A percentile compares a stretch with the other conserved stretches of the same genome.
Evolutionary conservation across 768 basidiomycete genomes (phyloP).

Genomic region (Mycena chlorophos): DNA sequence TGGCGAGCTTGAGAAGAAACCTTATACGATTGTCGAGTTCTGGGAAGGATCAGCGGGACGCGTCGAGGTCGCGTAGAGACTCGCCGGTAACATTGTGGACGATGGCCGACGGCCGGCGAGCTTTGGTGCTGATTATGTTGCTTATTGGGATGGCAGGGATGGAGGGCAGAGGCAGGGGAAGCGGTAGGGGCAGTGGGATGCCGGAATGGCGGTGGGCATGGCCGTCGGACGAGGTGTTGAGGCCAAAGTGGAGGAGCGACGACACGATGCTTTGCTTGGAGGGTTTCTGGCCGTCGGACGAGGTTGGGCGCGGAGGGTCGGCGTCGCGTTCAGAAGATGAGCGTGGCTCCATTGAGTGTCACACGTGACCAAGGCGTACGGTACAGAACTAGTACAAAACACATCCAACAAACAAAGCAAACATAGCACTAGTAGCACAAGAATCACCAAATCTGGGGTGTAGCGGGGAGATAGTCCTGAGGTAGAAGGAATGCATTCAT

Average conservation of each 20-base stretch:
- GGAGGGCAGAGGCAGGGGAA: slow-evolving; percentile 8
- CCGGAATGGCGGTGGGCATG: neutral
- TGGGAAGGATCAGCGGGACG: slow-evolving; percentile 19
- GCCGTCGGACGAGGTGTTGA: slow-evolving; percentile 13
- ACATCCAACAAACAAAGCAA: slow-evolving; percentile 9
- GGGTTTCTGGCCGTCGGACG: neutral
- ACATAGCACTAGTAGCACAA: neutral
- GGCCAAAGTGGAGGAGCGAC: slow-evolving; percentile 18
- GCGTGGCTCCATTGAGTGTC: neutral
- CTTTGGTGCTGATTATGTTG: slow-evolving; percentile 7
- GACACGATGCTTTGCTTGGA: slow-evolving; percentile 11
- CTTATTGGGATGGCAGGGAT: neutral
- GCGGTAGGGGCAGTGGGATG: too few relatives aligned
- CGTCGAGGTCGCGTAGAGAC: neutral
- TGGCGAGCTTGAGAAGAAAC: slow-evolving; percentile 84
- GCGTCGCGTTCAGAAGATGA: slow-evolving; percentile 4
- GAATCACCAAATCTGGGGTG: slow-evolving; percentile 73
- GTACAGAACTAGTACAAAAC: slow-evolving; percentile 6
- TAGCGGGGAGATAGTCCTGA: slow-evolving; percentile 66
- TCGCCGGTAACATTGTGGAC: slow-evolving; percentile 36
- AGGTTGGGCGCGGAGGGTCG: neutral
- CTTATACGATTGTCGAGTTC: slow-evolving; percentile 54
- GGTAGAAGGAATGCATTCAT: slow-evolving; percentile 86
- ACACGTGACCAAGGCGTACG: neutral
- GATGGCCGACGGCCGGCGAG: slow-evolving; percentile 34